phyloP scores from a whole-genome alignment of 1,139 yeast species.

The Magnusiomyces paraingens region DNA sequence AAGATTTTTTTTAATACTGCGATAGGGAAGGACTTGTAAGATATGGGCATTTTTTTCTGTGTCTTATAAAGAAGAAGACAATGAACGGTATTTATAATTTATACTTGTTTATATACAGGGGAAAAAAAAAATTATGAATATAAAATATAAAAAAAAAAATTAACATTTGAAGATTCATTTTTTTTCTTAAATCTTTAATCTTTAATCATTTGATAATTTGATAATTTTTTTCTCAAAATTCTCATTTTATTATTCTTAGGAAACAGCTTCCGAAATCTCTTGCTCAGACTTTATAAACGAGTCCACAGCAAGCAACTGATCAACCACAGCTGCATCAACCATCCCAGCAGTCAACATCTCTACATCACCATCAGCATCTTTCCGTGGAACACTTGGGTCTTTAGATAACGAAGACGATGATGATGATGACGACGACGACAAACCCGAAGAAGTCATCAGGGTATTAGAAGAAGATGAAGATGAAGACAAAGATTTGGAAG shows the following conservation, averaged over 20 bases:
- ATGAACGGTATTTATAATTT: too few relatives aligned
- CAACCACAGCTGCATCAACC: not conserved
- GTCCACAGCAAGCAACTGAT: not conserved
- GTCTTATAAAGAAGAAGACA: too few relatives aligned
- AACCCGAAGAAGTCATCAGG: not conserved
- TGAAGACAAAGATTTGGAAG: not conserved
- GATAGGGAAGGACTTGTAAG: too few relatives aligned
- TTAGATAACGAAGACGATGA: not conserved
- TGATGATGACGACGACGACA: constrained; percentile 2
- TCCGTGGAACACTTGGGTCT: not conserved
- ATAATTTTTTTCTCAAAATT: too few relatives aligned
- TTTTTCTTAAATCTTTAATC: not conserved
- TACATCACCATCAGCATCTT: not conserved
- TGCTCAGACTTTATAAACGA: not conserved
- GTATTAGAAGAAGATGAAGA: not conserved
- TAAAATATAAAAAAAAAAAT: not conserved
- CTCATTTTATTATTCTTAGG: not conserved
- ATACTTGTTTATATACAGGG: not conserved
- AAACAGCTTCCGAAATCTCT: not conserved
- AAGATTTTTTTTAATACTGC: too few relatives aligned
- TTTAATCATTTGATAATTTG: not conserved
- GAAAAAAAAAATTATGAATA: not conserved
- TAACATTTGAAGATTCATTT: not conserved
- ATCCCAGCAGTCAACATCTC: not conserved
- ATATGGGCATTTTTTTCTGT: too few relatives aligned